Conservation (phyloP, 2,329 filamentous ascomycete genomes). For the Penicillium hesseltinei region DNA sequence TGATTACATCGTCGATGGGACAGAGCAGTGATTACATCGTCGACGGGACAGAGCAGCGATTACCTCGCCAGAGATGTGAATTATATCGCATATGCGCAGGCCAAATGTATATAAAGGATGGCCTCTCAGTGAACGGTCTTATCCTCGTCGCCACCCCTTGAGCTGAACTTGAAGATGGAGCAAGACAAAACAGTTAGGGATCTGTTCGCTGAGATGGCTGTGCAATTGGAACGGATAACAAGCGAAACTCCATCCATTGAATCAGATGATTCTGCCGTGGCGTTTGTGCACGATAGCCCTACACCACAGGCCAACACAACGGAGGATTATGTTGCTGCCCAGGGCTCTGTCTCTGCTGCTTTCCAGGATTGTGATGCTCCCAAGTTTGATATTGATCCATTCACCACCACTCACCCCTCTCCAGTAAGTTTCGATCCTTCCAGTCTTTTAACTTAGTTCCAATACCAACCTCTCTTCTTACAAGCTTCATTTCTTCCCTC, state of each 20-base stretch:
- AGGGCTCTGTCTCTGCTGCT: too few species aligned
- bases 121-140: rapidly evolving
- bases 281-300: background rate
- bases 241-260: background rate
- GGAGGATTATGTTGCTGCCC: too few species aligned
- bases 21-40: too few species aligned
- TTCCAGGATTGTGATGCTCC: background rate
- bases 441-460: too few species aligned
- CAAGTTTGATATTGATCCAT: background rate
- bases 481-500: background rate
- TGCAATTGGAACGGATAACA: background rate
- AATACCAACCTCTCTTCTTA: too few species aligned
- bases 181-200: background rate
- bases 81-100: too few species aligned
- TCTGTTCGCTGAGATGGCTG: background rate
- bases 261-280: background rate
- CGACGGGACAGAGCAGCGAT: too few species aligned
- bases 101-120: too few species aligned
- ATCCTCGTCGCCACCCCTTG: background rate
- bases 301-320: background rate
- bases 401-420: background rate
- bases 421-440: background rate
- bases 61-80: too few species aligned
- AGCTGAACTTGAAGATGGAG: background rate
- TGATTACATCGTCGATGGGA: too few species aligned